These are phyloP conservation scores for Aspergillus sp. DNA, from an alignment of 2,329 filamentous ascomycete species.

Conservation along the genomic window DNA sequence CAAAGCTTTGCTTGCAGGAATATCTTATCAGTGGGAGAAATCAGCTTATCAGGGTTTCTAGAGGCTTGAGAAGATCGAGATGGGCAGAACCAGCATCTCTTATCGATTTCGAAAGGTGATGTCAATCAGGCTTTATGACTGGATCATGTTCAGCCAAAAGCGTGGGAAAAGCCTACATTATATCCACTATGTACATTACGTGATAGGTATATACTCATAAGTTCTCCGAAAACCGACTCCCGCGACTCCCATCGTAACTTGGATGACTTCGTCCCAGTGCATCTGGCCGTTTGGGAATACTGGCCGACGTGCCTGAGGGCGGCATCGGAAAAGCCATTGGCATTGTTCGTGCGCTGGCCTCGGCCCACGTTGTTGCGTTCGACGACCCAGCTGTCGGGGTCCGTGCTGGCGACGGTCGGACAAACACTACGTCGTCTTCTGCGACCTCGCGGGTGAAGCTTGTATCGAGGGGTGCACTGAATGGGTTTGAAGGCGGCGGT, in stretches of 20 bases:
- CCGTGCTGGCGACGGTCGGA: constrained; percentile 49
- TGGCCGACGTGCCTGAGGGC: constrained; percentile 29
- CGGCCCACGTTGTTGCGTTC: constrained; percentile 30
- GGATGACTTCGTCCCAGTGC: constrained; percentile 48
- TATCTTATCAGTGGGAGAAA: neutral
- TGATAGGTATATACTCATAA: constrained; percentile 24
- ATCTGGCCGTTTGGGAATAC: constrained; percentile 38
- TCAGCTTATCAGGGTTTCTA: neutral
- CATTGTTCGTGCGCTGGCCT: constrained; percentile 32
- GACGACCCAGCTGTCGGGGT: constrained; percentile 46
- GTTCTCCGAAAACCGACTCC: constrained; percentile 51
- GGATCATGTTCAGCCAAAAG: neutral
- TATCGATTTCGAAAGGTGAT: neutral
- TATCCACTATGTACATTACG: constrained; percentile 13
- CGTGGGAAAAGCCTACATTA: neutral
- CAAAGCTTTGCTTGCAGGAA: neutral
- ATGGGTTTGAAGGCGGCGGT: constrained; percentile 35
- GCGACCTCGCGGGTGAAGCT: constrained; percentile 37
- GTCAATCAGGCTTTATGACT: neutral
- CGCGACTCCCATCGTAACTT: constrained; percentile 50
- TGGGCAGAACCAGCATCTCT: neutral
- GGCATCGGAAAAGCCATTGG: constrained; percentile 22
- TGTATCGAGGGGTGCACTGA: constrained; percentile 37
- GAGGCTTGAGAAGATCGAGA: too few relatives aligned
- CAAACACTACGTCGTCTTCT: constrained; percentile 39